Evolutionary conservation across 2,329 filamentous ascomycete genomes (phyloP).

Genomic region (Aureobasidium sp.): DNA sequence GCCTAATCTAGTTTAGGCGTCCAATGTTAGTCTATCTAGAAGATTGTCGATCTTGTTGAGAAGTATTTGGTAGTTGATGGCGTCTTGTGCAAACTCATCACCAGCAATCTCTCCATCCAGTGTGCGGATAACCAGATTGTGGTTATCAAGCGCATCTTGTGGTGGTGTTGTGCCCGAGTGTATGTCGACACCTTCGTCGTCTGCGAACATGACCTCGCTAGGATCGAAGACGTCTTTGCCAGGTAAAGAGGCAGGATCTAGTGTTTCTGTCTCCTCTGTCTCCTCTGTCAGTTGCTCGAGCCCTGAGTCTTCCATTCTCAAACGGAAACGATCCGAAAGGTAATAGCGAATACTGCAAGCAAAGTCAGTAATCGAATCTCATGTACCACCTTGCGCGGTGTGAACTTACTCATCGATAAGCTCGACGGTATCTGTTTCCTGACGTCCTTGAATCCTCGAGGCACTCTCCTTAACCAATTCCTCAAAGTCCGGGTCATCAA

Average conservation of each 20-base stretch:
- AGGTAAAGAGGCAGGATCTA: conserved; percentile 10
- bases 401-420: conserved; percentile 67
- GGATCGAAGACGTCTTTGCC: conserved; percentile 18
- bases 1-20: conserved; percentile 46
- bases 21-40: conserved; percentile 68
- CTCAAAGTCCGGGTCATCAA: conserved; percentile 79
- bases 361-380: neutral
- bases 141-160: conserved; percentile 12
- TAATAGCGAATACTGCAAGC: conserved; percentile 70
- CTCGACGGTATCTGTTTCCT: conserved; percentile 95
- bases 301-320: conserved; percentile 81
- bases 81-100: conserved; percentile 82
- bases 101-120: conserved; percentile 69
- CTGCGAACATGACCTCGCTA: conserved; percentile 18
- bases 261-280: conserved; percentile 28
- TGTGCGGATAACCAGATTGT: conserved; percentile 50
- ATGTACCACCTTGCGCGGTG: neutral
- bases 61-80: conserved; percentile 80
- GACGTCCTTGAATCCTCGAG: conserved; percentile 61
- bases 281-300: conserved; percentile 75
- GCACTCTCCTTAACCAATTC: conserved; percentile 82
- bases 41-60: conserved; percentile 77
- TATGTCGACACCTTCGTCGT: conserved; percentile 24
- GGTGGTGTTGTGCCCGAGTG: conserved; percentile 14
- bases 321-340: conserved; percentile 75